Percentiles rank a stretch among this genome's conserved stretches.
Evolutionary conservation across 208 protist species (phyloP).

Genomic region (Trypanosoma conorhini): DNA sequence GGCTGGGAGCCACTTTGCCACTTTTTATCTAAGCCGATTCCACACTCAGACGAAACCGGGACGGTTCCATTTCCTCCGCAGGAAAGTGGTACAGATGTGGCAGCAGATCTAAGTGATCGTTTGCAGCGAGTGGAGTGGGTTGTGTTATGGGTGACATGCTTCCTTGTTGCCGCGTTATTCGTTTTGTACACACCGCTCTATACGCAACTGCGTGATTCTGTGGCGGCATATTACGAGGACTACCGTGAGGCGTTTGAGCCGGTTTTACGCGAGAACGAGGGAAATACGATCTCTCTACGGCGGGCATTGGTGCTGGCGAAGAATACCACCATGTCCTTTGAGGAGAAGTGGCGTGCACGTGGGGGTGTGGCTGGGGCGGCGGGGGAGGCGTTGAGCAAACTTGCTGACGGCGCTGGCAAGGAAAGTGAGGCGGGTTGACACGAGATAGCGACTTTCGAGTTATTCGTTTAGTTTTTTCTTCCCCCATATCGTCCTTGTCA

Average conservation of each 20-base stretch:
- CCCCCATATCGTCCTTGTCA: neutral
- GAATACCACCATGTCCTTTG: conserved; percentile 57
- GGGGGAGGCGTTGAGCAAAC: conserved; percentile 23
- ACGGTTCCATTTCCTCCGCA: conserved; percentile 55
- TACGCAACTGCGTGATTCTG: conserved; percentile 22
- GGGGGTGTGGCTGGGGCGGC: conserved; percentile 38
- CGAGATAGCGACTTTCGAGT: neutral
- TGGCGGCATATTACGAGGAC: conserved; percentile 43
- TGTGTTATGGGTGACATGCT: conserved; percentile 31
- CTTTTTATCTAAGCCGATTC: conserved; percentile 60
- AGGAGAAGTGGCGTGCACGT: conserved; percentile 46
- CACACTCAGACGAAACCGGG: conserved; percentile 20
- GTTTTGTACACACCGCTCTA: conserved; percentile 50
- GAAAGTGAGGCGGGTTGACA: neutral
- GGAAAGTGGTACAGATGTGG: conserved; percentile 39
- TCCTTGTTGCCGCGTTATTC: conserved; percentile 33
- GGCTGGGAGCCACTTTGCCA: conserved; percentile 81
- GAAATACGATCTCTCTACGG: conserved; percentile 40
- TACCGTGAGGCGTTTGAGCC: conserved; percentile 42
- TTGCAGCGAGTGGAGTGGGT: conserved; percentile 36
- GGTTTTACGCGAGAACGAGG: conserved; percentile 31
- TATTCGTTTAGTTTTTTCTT: conserved; percentile 5
- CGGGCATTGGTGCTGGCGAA: conserved; percentile 57
- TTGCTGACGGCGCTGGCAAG: conserved; percentile 5
- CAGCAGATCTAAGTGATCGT: conserved; percentile 42